Evolutionary conservation across 192 early-diverging fungal species (phyloP).

Genomic region (Coemansia sp.): DNA sequence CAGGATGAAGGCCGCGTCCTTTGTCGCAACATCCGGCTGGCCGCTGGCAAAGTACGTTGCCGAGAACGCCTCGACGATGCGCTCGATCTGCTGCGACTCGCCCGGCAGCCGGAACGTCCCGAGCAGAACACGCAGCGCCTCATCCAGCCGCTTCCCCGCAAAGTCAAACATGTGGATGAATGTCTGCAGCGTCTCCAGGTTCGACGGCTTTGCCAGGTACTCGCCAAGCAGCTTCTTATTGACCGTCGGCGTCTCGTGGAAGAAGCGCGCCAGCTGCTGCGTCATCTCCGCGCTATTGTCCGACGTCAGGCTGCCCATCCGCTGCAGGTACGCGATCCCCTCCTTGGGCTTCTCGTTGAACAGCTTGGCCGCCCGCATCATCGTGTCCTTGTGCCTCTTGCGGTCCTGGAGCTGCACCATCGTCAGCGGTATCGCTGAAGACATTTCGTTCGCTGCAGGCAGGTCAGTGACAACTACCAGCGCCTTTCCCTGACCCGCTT

Average conservation of each 20-base stretch:
- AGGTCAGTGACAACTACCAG: background rate
- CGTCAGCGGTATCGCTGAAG: constrained; percentile 12
- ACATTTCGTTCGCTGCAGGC: background rate
- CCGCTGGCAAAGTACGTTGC: constrained; percentile 71
- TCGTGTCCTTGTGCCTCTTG: constrained; percentile 69
- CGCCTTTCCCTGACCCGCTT: background rate
- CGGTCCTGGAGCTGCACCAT: constrained; percentile 39
- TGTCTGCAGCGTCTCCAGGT: constrained; percentile 79
- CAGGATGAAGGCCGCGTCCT: constrained; percentile 84
- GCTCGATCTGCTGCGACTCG: constrained; percentile 96
- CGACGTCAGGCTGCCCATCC: constrained; percentile 25
- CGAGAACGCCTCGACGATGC: constrained; percentile 92
- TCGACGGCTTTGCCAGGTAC: constrained; percentile 81
- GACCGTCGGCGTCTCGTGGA: constrained; percentile 79
- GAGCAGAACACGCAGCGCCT: constrained; percentile 87
- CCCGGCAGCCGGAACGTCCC: constrained; percentile 95
- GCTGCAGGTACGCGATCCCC: constrained; percentile 81
- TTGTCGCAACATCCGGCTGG: constrained; percentile 65
- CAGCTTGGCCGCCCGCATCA: constrained; percentile 72
- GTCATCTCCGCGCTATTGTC: constrained; percentile 29
- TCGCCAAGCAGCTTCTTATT: constrained; percentile 88
- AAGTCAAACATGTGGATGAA: constrained; percentile 90
- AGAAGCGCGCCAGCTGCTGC: constrained; percentile 66
- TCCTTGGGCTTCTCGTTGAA: constrained; percentile 89
- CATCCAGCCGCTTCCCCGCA: constrained; percentile 83